Conservation (phyloP, 441 rosid species). For the Syzygium syzygioides region DNA sequence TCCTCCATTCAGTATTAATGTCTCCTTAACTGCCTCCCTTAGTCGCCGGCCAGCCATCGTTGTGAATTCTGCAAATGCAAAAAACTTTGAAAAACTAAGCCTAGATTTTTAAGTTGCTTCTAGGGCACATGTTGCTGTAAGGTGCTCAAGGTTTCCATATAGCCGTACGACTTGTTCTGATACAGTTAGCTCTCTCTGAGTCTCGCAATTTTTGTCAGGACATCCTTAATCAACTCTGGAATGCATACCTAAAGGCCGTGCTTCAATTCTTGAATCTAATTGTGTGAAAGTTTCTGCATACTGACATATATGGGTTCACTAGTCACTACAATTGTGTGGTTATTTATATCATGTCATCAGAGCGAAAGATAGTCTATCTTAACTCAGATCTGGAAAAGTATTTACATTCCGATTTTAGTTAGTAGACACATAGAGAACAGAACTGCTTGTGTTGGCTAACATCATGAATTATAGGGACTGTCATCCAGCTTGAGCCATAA, state of each 20-base stretch:
- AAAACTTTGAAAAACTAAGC: not conserved
- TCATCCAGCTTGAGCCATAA: not conserved
- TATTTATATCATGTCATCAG: not conserved
- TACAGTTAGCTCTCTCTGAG: not conserved
- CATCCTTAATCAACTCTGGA: not conserved
- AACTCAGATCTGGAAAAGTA: not conserved
- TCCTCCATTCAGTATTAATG: conserved; percentile 31
- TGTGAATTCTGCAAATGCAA: conserved; percentile 35
- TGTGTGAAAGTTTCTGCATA: not conserved
- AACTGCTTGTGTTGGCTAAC: not conserved
- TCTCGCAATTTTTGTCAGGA: not conserved
- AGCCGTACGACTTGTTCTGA: not conserved
- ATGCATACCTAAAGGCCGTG: not conserved
- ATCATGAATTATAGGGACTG: not conserved
- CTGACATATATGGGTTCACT: not conserved
- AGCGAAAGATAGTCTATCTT: not conserved
- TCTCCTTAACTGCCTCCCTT: conserved; percentile 47
- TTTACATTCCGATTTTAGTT: not conserved
- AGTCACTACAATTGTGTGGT: not conserved
- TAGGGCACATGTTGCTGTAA: not conserved
- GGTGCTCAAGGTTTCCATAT: not conserved
- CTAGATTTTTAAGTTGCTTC: not conserved
- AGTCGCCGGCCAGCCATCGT: conserved; percentile 47
- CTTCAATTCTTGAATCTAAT: not conserved
- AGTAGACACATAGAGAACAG: not conserved